Evolutionary conservation across 2,329 filamentous ascomycete genomes (phyloP), one percentile per base, ranked within the genome.

Genomic region (Exophiala alcalophila): DNA sequence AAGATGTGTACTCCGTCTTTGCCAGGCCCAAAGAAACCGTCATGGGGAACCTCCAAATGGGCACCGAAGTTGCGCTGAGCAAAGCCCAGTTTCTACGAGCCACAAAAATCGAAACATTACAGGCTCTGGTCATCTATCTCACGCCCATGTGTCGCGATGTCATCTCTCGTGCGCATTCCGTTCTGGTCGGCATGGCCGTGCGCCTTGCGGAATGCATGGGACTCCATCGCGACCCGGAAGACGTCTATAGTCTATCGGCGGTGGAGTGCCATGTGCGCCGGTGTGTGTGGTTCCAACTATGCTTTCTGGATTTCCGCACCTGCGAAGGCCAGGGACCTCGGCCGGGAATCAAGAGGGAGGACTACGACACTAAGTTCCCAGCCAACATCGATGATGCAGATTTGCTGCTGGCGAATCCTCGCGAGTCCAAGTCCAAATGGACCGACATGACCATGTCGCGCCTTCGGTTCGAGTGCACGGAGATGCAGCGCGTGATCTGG

Each of bases 191-290:
- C 2, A 80, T 83, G 10, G 83, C 82, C 3, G 81, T 88, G 28
- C 74, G 84, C 11, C 76, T 88, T 60, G 84, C 83, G 5, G 82
- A 88, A 65, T 87, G 83, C 56, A 86, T 88, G 81, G 83, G 83
- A 2, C 65, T 89, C 12, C 82, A 89, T 58, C 75, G 82, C 6
- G 84, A 89, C 52, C 82, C 82, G 11, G 74, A 78, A 29, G 71
- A 74, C 7, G 35, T 46, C 9, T 87, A 85, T 56, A 78, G 76
- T 1, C 72, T 84, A 43, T 77, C 73, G 2, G 74, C 84, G 0
- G 65, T 87, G 2, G 84, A 89, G 54, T 81, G 79, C 0, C 83
- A 89, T 39, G 71, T 87, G 3, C 77, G 84, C 9, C 77, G 84
- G 4, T 66, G 88, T 26, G 71, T 88, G 23, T 89, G 84, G 85